Conservation (phyloP, 2,329 filamentous ascomycete species). For the Claviceps fusiformis region DNA sequence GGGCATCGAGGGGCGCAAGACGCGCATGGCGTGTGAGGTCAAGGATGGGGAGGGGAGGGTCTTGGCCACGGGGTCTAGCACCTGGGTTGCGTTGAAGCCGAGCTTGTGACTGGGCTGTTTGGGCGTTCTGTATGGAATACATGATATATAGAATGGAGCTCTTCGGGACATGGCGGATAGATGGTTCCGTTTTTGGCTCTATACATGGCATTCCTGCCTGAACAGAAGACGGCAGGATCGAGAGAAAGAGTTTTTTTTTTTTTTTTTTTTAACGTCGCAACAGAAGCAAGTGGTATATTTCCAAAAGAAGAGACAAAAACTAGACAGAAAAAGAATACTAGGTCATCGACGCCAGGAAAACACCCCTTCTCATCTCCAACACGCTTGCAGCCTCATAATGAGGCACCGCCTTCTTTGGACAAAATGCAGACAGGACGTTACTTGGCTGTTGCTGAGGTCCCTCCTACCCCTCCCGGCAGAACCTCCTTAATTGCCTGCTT, state of each 20-base stretch:
- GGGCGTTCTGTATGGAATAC: no score
- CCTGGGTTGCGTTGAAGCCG: slow-evolving; percentile 19
- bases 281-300: neutral
- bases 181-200: no score
- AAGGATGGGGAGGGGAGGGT: slow-evolving; percentile 16
- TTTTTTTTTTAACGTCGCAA: no score
- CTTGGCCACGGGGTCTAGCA: slow-evolving; percentile 18
- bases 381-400: neutral
- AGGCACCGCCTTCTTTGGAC: neutral
- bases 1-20: slow-evolving; percentile 21
- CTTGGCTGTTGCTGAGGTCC: neutral
- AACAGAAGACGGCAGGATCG: no score
- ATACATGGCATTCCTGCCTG: no score
- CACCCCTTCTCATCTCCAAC: neutral
- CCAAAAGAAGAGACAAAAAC: no score
- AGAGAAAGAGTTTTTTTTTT: no score
- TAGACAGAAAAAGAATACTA: neutral
- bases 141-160: no score
- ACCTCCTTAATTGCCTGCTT: slow-evolving; percentile 22
- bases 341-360: neutral
- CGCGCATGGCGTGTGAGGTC: slow-evolving; percentile 17
- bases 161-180: no score
- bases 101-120: slow-evolving; percentile 13
- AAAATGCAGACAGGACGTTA: neutral
- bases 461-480: slow-evolving; percentile 13